Percentiles rank a stretch among this genome's conserved stretches.
Evolutionary conservation across 768 basidiomycete species (phyloP).

Genomic region (Lactarius sanguifluus): DNA sequence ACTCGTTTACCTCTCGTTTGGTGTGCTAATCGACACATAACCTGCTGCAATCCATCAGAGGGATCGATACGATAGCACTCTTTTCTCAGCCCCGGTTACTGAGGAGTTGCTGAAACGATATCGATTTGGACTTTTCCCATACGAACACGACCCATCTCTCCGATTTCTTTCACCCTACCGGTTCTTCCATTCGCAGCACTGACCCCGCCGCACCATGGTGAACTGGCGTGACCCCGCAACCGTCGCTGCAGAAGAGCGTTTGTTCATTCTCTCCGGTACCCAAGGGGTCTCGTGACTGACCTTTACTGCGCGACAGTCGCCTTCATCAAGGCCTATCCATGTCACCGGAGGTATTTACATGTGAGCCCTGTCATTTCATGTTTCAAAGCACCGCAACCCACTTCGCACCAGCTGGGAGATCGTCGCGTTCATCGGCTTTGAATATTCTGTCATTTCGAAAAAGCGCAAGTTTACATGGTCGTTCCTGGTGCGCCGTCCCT

Average conservation of each 20-base stretch:
- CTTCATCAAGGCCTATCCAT: conserved; percentile 18
- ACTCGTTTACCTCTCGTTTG: no score
- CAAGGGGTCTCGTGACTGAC: background rate
- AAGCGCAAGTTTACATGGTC: conserved; percentile 23
- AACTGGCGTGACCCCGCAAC: conserved; percentile 7
- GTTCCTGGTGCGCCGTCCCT: conserved; percentile 13
- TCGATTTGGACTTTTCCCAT: background rate
- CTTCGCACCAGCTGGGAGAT: conserved; percentile 21
- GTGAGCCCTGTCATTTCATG: conserved; percentile 1
- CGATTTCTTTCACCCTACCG: background rate
- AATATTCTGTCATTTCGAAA: conserved; percentile 11
- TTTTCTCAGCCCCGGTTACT: background rate
- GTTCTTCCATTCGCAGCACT: no score
- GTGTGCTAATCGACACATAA: no score
- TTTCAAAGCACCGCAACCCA: background rate
- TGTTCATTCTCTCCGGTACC: background rate
- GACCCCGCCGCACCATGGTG: background rate
- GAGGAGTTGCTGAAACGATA: no score
- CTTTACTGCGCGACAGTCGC: background rate
- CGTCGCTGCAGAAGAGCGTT: background rate
- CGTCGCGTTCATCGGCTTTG: conserved; percentile 14
- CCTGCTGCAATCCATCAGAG: no score
- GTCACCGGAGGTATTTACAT: conserved; percentile 24
- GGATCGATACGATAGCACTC: background rate
- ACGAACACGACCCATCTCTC: no score